Conservation (phyloP, 2,329 filamentous ascomycete genomes). For the Fusarium nematophilum region DNA sequence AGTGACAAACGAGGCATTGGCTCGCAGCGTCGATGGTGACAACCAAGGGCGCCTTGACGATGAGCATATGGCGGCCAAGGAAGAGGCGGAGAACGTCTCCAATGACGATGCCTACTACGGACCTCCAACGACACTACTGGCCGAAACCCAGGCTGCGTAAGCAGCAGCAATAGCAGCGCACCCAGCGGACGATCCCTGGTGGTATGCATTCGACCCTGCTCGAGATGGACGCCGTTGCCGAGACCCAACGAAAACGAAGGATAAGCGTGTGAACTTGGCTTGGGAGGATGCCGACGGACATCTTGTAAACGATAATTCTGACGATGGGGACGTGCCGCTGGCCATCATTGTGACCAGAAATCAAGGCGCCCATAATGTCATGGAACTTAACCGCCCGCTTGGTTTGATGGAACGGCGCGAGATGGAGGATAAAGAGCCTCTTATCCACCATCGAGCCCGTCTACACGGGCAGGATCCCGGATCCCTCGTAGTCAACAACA, state of each 20-base stretch:
- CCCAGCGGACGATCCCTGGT: slow-evolving; percentile 71
- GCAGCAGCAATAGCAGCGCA: slow-evolving; percentile 85
- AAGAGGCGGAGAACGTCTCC: slow-evolving; percentile 58
- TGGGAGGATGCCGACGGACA: slow-evolving; percentile 80
- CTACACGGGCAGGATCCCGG: slow-evolving; percentile 72
- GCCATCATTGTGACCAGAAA: slow-evolving; percentile 79
- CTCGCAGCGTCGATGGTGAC: slow-evolving; percentile 45
- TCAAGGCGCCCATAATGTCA: slow-evolving; percentile 61
- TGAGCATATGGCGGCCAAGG: slow-evolving; percentile 54
- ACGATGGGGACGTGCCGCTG: slow-evolving; percentile 89
- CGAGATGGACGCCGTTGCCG: slow-evolving; percentile 89
- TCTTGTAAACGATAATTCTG: slow-evolving; percentile 57
- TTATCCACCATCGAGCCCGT: slow-evolving; percentile 80
- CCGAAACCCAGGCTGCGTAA: slow-evolving; percentile 93
- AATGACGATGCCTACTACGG: slow-evolving; percentile 69
- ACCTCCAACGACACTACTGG: slow-evolving; percentile 88
- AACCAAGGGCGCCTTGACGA: slow-evolving; percentile 37
- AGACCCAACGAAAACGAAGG: slow-evolving; percentile 81
- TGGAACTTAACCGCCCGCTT: slow-evolving; percentile 72
- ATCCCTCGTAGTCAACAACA: slow-evolving; percentile 50
- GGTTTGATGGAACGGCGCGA: slow-evolving; percentile 85
- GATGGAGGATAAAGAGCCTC: slow-evolving; percentile 91
- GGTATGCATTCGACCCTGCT: slow-evolving; percentile 91
- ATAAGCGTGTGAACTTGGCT: slow-evolving; percentile 84
- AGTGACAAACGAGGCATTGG: slow-evolving; percentile 35